Percentiles rank a stretch among this genome's conserved stretches.
Conservation (phyloP, 2,329 filamentous ascomycete species). For the Colletotrichum acutatum region DNA sequence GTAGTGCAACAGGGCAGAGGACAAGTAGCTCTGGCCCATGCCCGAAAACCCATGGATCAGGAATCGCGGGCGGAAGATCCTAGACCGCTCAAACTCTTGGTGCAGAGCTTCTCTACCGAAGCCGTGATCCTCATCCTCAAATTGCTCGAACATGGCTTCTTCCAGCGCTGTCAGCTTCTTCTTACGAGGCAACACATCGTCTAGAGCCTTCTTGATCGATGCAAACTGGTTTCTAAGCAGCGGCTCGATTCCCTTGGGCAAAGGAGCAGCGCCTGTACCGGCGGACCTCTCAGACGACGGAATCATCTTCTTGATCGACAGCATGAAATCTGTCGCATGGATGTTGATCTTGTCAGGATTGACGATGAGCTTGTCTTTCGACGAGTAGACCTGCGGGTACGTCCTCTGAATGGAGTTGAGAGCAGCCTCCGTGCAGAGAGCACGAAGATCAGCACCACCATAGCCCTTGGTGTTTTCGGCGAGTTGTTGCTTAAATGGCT, state of each 20-base stretch:
- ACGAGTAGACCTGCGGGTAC: slow-evolving; percentile 95
- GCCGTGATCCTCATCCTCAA: slow-evolving; percentile 82
- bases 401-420: slow-evolving; percentile 95
- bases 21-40: slow-evolving; percentile 94
- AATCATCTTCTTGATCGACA: slow-evolving; percentile 95
- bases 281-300: slow-evolving; percentile 94
- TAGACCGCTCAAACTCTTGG: slow-evolving; percentile 85
- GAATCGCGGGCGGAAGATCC: slow-evolving; percentile 88
- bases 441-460: slow-evolving; percentile 92
- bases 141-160: slow-evolving; percentile 91
- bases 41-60: slow-evolving; percentile 84
- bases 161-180: slow-evolving; percentile 91
- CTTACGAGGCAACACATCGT: slow-evolving; percentile 82
- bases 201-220: slow-evolving; percentile 75
- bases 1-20: slow-evolving; percentile 86
- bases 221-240: slow-evolving; percentile 79
- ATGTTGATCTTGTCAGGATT: slow-evolving; percentile 86
- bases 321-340: slow-evolving; percentile 94
- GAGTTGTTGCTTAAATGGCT: slow-evolving; percentile 83
- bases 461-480: slow-evolving; percentile 95
- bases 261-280: slow-evolving; percentile 82
- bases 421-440: slow-evolving; percentile 94
- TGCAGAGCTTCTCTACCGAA: slow-evolving; percentile 83
- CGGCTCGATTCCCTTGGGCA: slow-evolving; percentile 84
- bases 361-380: slow-evolving; percentile 89